Percentiles rank a stretch among this genome's conserved stretches.
These are phyloP conservation scores for Aspergillus sp. DNA, from an alignment of 2,329 filamentous ascomycete genomes.

Conservation along the genomic window DNA sequence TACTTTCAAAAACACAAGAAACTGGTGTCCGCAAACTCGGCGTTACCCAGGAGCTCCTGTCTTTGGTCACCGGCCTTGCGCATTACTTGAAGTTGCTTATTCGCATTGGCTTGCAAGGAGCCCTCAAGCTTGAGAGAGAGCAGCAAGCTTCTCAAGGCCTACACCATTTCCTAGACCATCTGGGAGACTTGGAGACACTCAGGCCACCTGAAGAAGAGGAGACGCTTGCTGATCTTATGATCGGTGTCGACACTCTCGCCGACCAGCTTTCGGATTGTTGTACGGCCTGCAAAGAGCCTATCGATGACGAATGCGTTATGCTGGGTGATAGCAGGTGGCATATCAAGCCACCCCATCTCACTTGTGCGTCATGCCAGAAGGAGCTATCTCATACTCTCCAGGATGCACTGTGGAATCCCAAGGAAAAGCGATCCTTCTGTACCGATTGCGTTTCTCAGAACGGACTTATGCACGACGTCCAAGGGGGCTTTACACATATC, in stretches of 20 bases:
- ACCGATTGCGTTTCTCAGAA: conserved; percentile 59
- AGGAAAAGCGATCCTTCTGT: conserved; percentile 72
- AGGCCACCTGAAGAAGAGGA: conserved; percentile 66
- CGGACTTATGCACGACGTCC: conserved; percentile 57
- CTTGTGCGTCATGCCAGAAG: conserved; percentile 68
- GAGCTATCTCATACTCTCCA: conserved; percentile 69
- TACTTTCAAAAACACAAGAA: conserved; percentile 93
- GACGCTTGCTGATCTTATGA: conserved; percentile 63
- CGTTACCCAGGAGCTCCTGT: conserved; percentile 97
- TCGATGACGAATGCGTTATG: conserved; percentile 90
- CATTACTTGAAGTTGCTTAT: conserved; percentile 98
- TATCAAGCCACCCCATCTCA: conserved; percentile 66
- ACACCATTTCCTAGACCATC: conserved; percentile 78
- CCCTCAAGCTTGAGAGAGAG: conserved; percentile 87
- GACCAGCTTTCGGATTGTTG: conserved; percentile 84
- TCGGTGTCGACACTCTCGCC: conserved; percentile 67
- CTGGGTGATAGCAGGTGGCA: conserved; percentile 80
- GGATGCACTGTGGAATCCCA: conserved; percentile 71
- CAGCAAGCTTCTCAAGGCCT: conserved; percentile 72
- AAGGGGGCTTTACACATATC: conserved; percentile 69
- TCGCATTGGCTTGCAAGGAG: conserved; percentile 91
- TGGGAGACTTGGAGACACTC: conserved; percentile 78
- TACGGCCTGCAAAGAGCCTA: conserved; percentile 75
- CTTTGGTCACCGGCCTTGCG: conserved; percentile 89
- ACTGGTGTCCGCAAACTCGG: conserved; percentile 86